These are phyloP conservation scores for Podaxis pistillaris DNA, from an alignment of 768 basidiomycete genomes.

Conservation along the genomic window DNA sequence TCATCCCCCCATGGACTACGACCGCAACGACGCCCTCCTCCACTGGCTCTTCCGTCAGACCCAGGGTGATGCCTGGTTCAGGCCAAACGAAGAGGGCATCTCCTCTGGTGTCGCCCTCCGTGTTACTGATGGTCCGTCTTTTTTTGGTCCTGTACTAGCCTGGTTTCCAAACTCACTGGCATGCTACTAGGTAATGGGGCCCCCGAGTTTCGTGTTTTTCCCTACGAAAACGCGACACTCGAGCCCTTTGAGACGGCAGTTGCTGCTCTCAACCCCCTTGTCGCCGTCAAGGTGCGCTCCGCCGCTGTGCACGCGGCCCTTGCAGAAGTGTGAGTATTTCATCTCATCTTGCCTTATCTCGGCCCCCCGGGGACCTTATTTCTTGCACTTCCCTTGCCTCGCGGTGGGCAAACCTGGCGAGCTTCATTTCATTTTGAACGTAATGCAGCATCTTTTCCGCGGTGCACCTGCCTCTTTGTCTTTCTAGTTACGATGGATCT, in stretches of 20 bases:
- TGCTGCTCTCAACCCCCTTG: slow-evolving; percentile 71
- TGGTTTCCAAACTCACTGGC: not conserved
- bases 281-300: slow-evolving; percentile 77
- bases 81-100: slow-evolving; percentile 70
- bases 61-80: slow-evolving; percentile 82
- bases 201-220: slow-evolving; percentile 74
- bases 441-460: not conserved
- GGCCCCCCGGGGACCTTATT: not conserved
- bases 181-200: slow-evolving; percentile 19
- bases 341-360: slow-evolving; percentile 28
- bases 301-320: slow-evolving; percentile 82
- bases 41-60: slow-evolving; percentile 81
- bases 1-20: slow-evolving; percentile 56
- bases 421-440: slow-evolving; percentile 5
- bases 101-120: slow-evolving; percentile 72
- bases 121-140: slow-evolving; percentile 34
- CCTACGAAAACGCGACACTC: slow-evolving; percentile 71
- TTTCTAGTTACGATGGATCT: not conserved
- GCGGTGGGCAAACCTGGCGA: not conserved
- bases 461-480: not conserved
- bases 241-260: slow-evolving; percentile 77
- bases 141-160: not conserved
- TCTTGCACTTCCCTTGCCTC: slow-evolving; percentile 6
- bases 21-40: slow-evolving; percentile 75
- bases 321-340: slow-evolving; percentile 50